phyloP scores from a whole-genome alignment of 768 basidiomycete genomes.

The Hygrophoropsis aurantiaca region DNA sequence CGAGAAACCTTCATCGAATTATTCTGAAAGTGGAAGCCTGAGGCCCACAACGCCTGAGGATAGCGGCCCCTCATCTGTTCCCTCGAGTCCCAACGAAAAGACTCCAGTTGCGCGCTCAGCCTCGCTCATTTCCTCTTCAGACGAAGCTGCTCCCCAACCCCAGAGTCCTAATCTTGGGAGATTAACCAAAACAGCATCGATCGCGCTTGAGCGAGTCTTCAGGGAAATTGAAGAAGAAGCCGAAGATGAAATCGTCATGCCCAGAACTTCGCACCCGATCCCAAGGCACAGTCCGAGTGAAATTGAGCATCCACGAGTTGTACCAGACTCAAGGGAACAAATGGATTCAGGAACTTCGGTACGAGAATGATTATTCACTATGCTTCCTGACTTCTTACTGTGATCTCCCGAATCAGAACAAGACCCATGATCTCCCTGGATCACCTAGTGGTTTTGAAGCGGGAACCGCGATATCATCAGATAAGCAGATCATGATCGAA shows the following conservation, averaged over 20 bases:
- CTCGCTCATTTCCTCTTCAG: conserved; percentile 38
- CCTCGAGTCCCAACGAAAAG: conserved; percentile 44
- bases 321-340: conserved; percentile 17
- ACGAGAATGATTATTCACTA: conserved; percentile 11
- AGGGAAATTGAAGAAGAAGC: conserved; percentile 73
- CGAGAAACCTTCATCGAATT: conserved; percentile 43
- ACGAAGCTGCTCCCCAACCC: conserved; percentile 21
- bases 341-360: conserved; percentile 22
- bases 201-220: conserved; percentile 75
- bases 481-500: conserved; percentile 49
- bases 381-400: conserved; percentile 19
- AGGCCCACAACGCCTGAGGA: conserved; percentile 59
- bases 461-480: conserved; percentile 71
- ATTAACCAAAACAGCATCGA: conserved; percentile 49
- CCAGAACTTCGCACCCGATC: conserved; percentile 53
- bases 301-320: conserved; percentile 21
- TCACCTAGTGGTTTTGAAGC: conserved; percentile 50
- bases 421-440: conserved; percentile 26
- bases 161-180: conserved; percentile 33
- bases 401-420: conserved; percentile 12
- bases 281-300: conserved; percentile 33
- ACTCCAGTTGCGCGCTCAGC: conserved; percentile 41
- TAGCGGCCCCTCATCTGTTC: conserved; percentile 37
- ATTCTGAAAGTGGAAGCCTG: conserved; percentile 46
- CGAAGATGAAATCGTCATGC: conserved; percentile 78